Base-by-base conservation (phyloP, 2,329 filamentous ascomycete genomes). In the Grosmannia penicillata region DNA sequence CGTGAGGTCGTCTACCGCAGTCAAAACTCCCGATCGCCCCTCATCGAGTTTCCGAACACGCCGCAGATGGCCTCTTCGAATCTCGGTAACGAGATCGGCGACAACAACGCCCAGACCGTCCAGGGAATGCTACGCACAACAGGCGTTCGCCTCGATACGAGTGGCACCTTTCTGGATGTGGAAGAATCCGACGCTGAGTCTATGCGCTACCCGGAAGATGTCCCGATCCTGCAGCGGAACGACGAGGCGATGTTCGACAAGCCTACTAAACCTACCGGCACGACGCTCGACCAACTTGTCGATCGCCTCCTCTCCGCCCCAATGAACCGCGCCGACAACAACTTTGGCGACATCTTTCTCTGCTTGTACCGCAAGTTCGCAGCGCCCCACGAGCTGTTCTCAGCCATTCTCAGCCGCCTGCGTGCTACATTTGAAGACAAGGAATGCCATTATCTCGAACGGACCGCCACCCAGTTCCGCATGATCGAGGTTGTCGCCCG, bases 291-390 rank as follows among this genome's bases (percentile, higher is more conserved):
- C 43, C 80, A 86, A 39, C 63, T 91, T 5, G 84, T 96, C 17
- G 85, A 94, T 56, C 79, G 86, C n/a, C 68, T 98, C 29, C 68
- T 96, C 19, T 72, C 78, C 1, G 72, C 83, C 44, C 82, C 83
- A 26, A 78, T 89, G 62, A 86, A 83, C 22, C 86, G 84, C 52
- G 71, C 78, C n/a, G 91, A 96, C 53, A 70, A 73, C 41, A 94
- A 94, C 56, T 98, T 95, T 53, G 72, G 75, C 2, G 76, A 86
- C 32, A 78, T 93, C 15, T 96, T 96, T 51, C 66, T 96, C 23
- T 94, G 89, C 46, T 65, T 96, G 13, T 96, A 96, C 58, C 80
- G 91, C 45, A 93, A 91, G 56, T 96, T 98, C 54, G 82, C 85
- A 4, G 75, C 87, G 2, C 91, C 91, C 0, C 70, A 72, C 9